Base-by-base conservation (phyloP, 257 asterid species). In the Solanum gandarillasii region DNA sequence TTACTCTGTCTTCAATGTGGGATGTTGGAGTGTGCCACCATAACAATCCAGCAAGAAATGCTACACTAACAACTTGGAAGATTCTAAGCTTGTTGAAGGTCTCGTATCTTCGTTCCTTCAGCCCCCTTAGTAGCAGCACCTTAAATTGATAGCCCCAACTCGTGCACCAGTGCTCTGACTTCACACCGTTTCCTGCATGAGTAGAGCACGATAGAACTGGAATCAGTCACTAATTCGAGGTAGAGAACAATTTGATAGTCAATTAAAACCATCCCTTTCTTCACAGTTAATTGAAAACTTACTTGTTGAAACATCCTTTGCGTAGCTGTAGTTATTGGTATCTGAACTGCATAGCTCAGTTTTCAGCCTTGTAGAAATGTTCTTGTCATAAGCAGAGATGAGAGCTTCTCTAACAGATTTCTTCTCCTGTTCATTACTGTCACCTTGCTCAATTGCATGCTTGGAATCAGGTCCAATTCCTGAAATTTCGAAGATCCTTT, bases 21-120 rank as follows among this genome's bases (percentile, higher is more conserved):
- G 99, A 97, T 38, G 96, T 79, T 35, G 99, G 99, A 88, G 99
- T 96, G 84, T 87, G 98, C 99, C 99, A 97, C 99, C 99, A 96
- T 5, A 97, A 92, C 31, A 97, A 97, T 60, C 99, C 99, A 14
- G 94, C 99, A 25, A 97, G 98, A 83, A 93, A 87, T 9, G 99
- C 99, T 76, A 97, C 98, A 58, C 98, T 97, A 76, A 95, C 87
- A 87, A 97, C 99, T 92, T 97, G 99, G 93, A 96, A 94, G 93
- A 97, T 96, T 89, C 98, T 88, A 79, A 97, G 89, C 91, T 91
- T 91, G 94, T 96, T 97, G 92, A 96, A 97, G 88, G 99, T 94
- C 87, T 97, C 99, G 83, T 90, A 94, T 88, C 99, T 91, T 86
- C 99, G 88, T 88, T 96, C 99, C 62, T 94, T 90, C 70, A 97